phyloP scores from a whole-genome alignment of 768 basidiomycete species.

The Boletus eberwhitei region DNA sequence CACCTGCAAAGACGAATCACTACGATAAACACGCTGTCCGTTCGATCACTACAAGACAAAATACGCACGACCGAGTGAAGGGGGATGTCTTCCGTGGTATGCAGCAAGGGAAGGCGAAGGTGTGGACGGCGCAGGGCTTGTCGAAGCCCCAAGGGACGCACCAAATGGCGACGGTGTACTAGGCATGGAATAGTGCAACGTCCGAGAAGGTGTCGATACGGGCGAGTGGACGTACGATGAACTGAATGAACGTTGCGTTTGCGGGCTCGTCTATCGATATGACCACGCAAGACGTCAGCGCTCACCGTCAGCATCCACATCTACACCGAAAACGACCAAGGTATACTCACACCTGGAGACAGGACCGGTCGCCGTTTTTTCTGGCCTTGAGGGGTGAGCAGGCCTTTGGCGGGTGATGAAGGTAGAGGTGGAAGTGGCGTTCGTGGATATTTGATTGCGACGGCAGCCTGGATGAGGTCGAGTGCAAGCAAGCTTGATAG shows the following conservation, averaged over 20 bases:
- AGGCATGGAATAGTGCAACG: slow-evolving; percentile 32
- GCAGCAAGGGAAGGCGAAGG: slow-evolving; percentile 39
- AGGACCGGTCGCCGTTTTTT: slow-evolving; percentile 28
- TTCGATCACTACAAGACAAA: background rate
- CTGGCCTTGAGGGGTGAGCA: slow-evolving; percentile 23
- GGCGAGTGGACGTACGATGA: slow-evolving; percentile 31
- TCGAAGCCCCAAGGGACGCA: slow-evolving; percentile 31
- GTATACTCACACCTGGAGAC: slow-evolving; percentile 19
- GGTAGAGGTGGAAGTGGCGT: slow-evolving; percentile 28
- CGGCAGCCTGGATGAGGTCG: slow-evolving; percentile 35
- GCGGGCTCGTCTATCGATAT: slow-evolving; percentile 23
- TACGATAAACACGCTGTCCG: background rate
- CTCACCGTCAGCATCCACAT: background rate
- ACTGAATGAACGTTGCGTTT: slow-evolving; percentile 26
- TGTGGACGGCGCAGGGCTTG: slow-evolving; percentile 30
- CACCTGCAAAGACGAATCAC: slow-evolving; percentile 11
- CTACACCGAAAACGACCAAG: background rate
- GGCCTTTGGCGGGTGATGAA: slow-evolving; percentile 19
- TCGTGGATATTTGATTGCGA: slow-evolving; percentile 37
- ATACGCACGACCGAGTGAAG: slow-evolving; percentile 35
- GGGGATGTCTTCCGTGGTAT: slow-evolving; percentile 37
- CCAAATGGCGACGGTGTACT: slow-evolving; percentile 39
- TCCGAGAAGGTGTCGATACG: slow-evolving; percentile 32
- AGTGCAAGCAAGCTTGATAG: slow-evolving; percentile 30
- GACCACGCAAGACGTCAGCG: background rate